These are phyloP conservation scores for Blastobotrys terrestris DNA, from an alignment of 805 yeast genomes.

Conservation along the genomic window DNA sequence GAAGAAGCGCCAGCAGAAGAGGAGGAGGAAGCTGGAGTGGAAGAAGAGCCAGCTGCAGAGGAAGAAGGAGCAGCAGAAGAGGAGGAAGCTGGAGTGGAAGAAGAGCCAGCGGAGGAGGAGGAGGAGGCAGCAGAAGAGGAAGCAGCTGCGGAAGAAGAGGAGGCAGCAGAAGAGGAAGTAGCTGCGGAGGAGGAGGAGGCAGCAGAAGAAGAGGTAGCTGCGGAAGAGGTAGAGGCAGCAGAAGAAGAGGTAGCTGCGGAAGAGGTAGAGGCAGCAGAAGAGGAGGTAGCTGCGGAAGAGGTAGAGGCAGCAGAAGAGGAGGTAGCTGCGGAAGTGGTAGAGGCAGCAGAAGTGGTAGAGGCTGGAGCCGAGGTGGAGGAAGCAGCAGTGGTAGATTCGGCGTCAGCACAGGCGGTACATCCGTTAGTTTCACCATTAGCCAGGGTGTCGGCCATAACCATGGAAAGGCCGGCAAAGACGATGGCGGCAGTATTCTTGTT, in stretches of 20 bases:
- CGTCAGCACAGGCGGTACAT: not conserved
- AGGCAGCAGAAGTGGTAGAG: not conserved
- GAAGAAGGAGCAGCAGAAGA: not conserved
- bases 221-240: not conserved
- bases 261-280: not conserved
- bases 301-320: not conserved
- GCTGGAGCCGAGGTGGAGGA: not conserved
- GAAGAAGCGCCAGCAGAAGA: not conserved
- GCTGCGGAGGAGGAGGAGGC: not conserved
- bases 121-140: not conserved
- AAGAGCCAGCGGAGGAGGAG: not conserved
- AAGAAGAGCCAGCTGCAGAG: not conserved
- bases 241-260: not conserved
- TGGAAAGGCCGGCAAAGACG: not conserved
- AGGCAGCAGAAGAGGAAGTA: not conserved
- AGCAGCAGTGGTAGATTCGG: not conserved
- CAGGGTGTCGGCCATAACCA: not conserved
- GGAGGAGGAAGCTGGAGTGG: not conserved
- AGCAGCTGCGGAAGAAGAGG: too few species aligned
- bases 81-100: not conserved
- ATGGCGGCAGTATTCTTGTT: not conserved
- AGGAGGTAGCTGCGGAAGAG: not conserved
- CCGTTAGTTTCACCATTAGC: not conserved
- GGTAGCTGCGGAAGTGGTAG: not conserved
- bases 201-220: not conserved